Conservation (phyloP, 768 basidiomycete species). For the Termitomyces sp. region DNA sequence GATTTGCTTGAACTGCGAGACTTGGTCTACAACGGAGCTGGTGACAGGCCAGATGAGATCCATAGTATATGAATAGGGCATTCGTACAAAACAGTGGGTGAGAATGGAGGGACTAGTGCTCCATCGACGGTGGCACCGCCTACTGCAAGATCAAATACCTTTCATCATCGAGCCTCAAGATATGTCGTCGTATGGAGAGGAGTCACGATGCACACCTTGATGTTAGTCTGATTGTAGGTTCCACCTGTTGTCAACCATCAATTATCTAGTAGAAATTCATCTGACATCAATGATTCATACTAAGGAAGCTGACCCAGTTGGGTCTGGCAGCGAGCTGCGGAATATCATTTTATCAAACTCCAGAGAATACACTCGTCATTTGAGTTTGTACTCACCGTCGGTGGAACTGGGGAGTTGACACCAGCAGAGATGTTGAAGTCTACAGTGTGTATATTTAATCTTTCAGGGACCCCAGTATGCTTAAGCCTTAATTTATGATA, state of each 20-base stretch:
- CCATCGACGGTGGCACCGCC: slow-evolving; percentile 60
- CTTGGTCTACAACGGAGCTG: slow-evolving; percentile 54
- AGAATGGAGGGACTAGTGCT: slow-evolving; percentile 46
- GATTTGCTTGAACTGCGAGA: slow-evolving; percentile 45
- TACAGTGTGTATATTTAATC: slow-evolving; percentile 5
- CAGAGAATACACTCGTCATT: background rate
- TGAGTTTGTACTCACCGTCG: slow-evolving; percentile 36
- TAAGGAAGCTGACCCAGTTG: slow-evolving; percentile 57
- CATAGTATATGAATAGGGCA: background rate
- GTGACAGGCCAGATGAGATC: background rate
- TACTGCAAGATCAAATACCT: slow-evolving; percentile 49
- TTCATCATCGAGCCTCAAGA: background rate
- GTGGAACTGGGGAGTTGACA: slow-evolving; percentile 46
- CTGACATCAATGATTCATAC: slow-evolving; percentile 27
- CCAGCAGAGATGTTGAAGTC: slow-evolving; percentile 60
- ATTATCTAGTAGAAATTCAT: background rate
- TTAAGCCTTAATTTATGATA: slow-evolving; percentile 5
- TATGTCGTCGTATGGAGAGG: background rate
- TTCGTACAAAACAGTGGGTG: slow-evolving; percentile 39
- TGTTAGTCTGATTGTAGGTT: slow-evolving; percentile 53
- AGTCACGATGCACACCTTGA: slow-evolving; percentile 40
- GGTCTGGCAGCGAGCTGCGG: slow-evolving; percentile 55
- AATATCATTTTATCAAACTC: background rate
- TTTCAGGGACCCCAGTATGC: background rate
- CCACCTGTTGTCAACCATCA: slow-evolving; percentile 26